Conservation (phyloP, 176 grass and related monocot genomes). For the Phoenix roebelenii region DNA sequence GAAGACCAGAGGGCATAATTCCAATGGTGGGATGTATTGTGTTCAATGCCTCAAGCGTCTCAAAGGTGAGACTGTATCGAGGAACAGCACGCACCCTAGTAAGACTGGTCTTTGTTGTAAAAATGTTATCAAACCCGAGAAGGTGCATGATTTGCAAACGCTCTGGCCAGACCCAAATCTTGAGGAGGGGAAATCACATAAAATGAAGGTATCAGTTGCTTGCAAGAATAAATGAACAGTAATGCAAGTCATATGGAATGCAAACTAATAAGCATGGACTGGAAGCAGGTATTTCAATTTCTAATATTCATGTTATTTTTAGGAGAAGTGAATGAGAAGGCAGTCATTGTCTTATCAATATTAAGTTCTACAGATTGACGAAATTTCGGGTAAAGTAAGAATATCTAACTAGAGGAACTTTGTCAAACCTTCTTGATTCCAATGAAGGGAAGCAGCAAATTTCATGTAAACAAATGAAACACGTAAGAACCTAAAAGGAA, state of each 20-base stretch:
- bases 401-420: too few species aligned
- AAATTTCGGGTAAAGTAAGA: too few species aligned
- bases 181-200: slow-evolving; percentile 5
- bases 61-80: slow-evolving; percentile 54
- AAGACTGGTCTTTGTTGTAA: slow-evolving; percentile 65
- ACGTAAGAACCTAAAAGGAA: not conserved
- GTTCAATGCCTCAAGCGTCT: slow-evolving; percentile 75
- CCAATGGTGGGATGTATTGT: slow-evolving; percentile 57
- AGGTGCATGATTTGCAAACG: slow-evolving; percentile 65
- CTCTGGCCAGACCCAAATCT: slow-evolving; percentile 89
- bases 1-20: slow-evolving; percentile 66
- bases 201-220: not conserved
- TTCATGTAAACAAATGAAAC: too few species aligned
- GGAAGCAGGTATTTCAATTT: too few species aligned
- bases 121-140: slow-evolving; percentile 65
- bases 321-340: too few species aligned
- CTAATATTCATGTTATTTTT: too few species aligned
- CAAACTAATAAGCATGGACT: too few species aligned
- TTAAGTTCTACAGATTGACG: too few species aligned
- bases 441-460: too few species aligned
- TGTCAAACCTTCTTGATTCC: too few species aligned
- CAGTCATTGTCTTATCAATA: too few species aligned
- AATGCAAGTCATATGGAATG: not conserved
- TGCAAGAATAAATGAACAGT: not conserved
- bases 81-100: slow-evolving; percentile 69